Base-by-base conservation (phyloP, 2,329 filamentous ascomycete species). In the Epichloe sibirici region DNA sequence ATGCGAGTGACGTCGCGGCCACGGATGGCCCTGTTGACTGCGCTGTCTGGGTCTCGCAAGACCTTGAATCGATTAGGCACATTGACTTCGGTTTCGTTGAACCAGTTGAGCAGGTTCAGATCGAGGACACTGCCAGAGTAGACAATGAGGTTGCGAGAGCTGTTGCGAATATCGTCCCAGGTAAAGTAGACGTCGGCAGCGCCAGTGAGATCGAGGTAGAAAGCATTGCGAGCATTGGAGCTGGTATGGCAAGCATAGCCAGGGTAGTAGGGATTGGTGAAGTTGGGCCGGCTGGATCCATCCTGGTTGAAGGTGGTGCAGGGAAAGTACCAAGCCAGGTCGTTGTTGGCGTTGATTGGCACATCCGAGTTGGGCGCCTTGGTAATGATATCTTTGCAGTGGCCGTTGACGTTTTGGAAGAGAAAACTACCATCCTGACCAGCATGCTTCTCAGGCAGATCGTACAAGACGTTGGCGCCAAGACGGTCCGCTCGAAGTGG, bases 371-470 rank as follows among this genome's bases (percentile, higher is more conserved):
- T 74, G 1, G 77, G 65, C 1, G 85, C 80, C 7, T 76, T 69
- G 1, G 81, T 95, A 65, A 98, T 95, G 53, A 97, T 70, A 9
- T 79, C 86, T 71, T 97, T 98, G 78, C 93, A 98, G 57, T 86
- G 87, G 47, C 93, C 94, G 61, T 98, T 98, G 67, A 98, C 93
- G 59, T 97, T 95, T 66, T 98, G 93, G 71, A 98, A 98, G 63
- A 98, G 72, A 66, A 98, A 98, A 64, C 90, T 97, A 53, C 88
- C 91, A 65, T 98, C 94, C 68, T 87, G 79, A n/a, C 90, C 93
- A 52, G 83, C 85, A 61, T 91, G 82, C 63, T 88, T 88, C 59
- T 85, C 79, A 1, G 84, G 78, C n/a, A 95, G 72, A 65, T 96
- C 90, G 63, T 82, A 97, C 13, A 98, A 74, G 25, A 98, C 83